Evolutionary conservation across 139 green algal species (phyloP), one percentile per base, ranked within the genome.

Genomic region (Gonium pectorale): DNA sequence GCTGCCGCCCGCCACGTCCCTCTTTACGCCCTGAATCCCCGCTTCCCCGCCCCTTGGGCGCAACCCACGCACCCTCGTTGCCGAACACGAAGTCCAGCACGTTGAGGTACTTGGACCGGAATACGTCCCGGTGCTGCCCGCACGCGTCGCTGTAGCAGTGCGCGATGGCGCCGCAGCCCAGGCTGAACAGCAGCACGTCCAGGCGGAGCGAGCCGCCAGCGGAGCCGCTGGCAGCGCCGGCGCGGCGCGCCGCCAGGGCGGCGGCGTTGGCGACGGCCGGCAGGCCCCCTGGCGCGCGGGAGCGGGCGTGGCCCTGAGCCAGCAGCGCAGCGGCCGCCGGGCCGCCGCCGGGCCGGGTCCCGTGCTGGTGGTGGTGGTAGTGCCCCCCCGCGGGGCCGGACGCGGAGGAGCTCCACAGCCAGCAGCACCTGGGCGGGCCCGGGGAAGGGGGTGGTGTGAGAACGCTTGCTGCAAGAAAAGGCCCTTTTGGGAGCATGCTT

Each of bases 71-170:
- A 93, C 93, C 93, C 33, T 78, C 85, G 86, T 93, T 96, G 67
- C 97, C 97, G 78, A 99, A 95, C 7, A 99, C 86, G 79, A 96
- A 98, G 85, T 99, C 97, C 33, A 99, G 92, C 17, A 98, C 94
- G 67, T 95, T 95, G 11, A 98, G 91, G 89, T 99, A 99, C 88
- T 98, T 98, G 85, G 72, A 92, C 31, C 90, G 87, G 91, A 99
- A 98, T n/a, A 98, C 94, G 62, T 98, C 95, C 0, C 96, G 80
- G 77, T 97, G 91, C 43, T 54, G 15, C 13, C 67, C 56, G 54
- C 80, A 73, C 6, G 40, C 31, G 68, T 86, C 66, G 35, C 66
- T 75, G 66, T 86, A 79, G 67, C 96, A 98, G 90, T 98, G 95
- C 89, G 94, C 94, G 91, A 99, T 98, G 83, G 91, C 91, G 11